phyloP scores from a whole-genome alignment of 768 basidiomycete genomes.

The Tephrocybe sp. region DNA sequence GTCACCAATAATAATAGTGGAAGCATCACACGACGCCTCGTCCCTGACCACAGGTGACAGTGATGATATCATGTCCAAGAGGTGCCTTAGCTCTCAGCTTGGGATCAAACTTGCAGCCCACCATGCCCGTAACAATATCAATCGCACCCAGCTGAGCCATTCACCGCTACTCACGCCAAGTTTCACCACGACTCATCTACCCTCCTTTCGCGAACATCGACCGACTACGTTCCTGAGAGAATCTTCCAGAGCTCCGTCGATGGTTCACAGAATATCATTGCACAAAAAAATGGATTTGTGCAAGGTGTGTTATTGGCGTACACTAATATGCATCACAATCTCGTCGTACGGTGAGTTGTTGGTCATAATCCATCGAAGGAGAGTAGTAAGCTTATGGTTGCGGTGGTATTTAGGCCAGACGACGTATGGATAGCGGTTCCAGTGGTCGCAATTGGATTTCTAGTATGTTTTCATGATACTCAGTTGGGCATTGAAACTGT shows the following conservation, averaged over 20 bases:
- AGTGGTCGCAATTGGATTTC: conserved; percentile 32
- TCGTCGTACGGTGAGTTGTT: conserved; percentile 5
- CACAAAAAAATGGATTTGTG: conserved; percentile 8
- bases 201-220: not conserved
- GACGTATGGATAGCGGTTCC: conserved; percentile 39
- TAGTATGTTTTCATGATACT: conserved; percentile 24
- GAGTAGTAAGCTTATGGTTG: too few relatives aligned
- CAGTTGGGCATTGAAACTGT: too few relatives aligned
- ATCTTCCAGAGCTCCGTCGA: conserved; percentile 10
- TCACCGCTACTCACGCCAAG: too few relatives aligned
- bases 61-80: too few relatives aligned
- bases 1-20: too few relatives aligned
- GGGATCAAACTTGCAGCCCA: too few relatives aligned
- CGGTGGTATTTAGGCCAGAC: conserved; percentile 21
- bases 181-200: not conserved
- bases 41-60: too few relatives aligned
- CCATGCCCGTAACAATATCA: too few relatives aligned
- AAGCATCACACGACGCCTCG: too few relatives aligned
- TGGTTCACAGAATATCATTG: not conserved
- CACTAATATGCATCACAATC: conserved; percentile 8
- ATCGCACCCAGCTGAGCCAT: not conserved
- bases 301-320: conserved; percentile 7
- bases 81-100: too few relatives aligned
- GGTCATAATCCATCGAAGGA: too few relatives aligned
- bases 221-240: conserved; percentile 1